Evolutionary conservation across 1,284 basidiomycete species (phyloP), one percentile per base, ranked within the genome.

Genomic region (Blastosporella zonata): DNA sequence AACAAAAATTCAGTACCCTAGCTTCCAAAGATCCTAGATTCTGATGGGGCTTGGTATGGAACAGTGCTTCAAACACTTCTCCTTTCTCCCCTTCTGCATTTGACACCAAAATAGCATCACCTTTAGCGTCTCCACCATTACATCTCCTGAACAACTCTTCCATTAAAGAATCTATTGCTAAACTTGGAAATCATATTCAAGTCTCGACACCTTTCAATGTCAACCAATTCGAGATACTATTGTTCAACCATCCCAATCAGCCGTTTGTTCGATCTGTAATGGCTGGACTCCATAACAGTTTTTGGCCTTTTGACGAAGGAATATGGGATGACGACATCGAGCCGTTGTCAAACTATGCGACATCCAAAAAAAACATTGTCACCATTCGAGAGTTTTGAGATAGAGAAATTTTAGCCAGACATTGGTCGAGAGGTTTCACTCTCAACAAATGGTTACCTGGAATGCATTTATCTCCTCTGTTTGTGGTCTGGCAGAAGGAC

Each of bases 401-500:
- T 33, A n/a, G n/a, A 15, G 6, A 7, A 33, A 5, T 33, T 5
- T 33, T 15, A 6, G 31, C 31, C n/a, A n/a, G 31, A n/a, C n/a
- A 15, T 5, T 33, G n/a, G n/a, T n/a, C n/a, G n/a, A n/a, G n/a
- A 6, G 6, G 27, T 6, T 28, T 43, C 39, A 20, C 42, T 15
- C 43, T 34, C 1, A 6, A 35, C 2, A 47, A 63, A 18, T 43
- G 57, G n/a, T 1, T 54, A 0, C 50, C 52, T 17, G 57, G 55
- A 1, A 60, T 62, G 60, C 51, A 49, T 20, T 60, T 53, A 55
- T 33, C 31, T 33, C 31, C 31, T 4, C n/a, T 33, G 8, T 33
- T 59, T 40, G 55, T 59, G 2, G 53, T 59, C 2, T 60, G 56
- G 59, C 57, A 61, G 36, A 47, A 53, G 10, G 44, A 25, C 2